Evolutionary conservation across 2,329 filamentous ascomycete species (phyloP), one percentile per base, ranked within the genome.

Genomic region (Pyrenochaeta sp.): DNA sequence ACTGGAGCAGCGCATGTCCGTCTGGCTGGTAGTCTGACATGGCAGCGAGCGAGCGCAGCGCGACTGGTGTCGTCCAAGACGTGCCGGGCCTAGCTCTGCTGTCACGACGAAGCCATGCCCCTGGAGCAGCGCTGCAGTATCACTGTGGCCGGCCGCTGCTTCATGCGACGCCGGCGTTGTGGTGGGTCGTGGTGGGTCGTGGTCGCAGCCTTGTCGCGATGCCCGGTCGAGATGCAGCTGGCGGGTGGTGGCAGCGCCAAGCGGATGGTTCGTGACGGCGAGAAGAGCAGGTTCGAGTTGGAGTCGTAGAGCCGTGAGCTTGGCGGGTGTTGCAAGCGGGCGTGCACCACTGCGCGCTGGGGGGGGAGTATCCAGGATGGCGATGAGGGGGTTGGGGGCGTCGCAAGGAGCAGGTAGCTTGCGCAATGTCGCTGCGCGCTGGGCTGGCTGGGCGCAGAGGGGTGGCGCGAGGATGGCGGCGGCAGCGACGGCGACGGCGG

Each of bases 1-100:
- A 65, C 39, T 74, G 69, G 47, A 74, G 71, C 54, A 69, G 51
- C 23, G 64, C 56, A 61, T 71, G 70, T 35, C 67, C 53, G 53
- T 67, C 61, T 2, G 68, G 48, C 57, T 49, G 61, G n/a, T 50
- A n/a, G 31, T 44, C 53, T 36, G 64, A 35, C 71, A 74, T 74
- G 54, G 37, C 61, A 20, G 50, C 29, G 42, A 46, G 48, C 15
- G 10, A 40, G 18, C n/a, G 10, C 21, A 14, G 17, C 10, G 2
- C 21, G 37, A 7, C 15, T 21, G 10, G 11, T 10, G 18, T 20
- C 37, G 17, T 17, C 23, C 14, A 31, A 17, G 23, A 10, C 40
- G n/a, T 17, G 40, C 23, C 15, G 27, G 3, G 20, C 31, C 42
- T 47, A 40, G 21, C 43, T 46, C 33, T 41, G 29, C 37, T 29